Evolutionary conservation across 106 monocot species (phyloP).

Genomic region (Platanthera zijinensis): DNA sequence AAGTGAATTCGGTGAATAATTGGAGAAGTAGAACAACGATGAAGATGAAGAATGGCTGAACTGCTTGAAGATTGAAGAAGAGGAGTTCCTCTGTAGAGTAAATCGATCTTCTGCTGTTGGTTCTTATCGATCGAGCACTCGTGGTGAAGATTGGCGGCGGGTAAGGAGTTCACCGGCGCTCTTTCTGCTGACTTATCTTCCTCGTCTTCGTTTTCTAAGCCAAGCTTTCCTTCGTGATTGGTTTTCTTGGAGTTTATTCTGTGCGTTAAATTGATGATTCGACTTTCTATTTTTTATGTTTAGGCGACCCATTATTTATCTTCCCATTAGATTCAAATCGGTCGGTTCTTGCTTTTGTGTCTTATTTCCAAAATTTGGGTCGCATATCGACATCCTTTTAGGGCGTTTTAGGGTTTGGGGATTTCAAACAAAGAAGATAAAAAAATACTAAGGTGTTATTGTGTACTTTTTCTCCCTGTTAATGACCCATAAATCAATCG

Average conservation of each 20-base stretch:
- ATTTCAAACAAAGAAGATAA: neutral
- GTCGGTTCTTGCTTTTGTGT: neutral
- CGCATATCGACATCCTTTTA: neutral
- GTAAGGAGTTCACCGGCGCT: neutral
- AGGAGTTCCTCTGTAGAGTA: neutral
- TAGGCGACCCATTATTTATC: neutral
- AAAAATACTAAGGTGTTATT: neutral
- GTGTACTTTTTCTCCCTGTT: neutral
- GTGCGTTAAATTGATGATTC: neutral
- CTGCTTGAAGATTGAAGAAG: neutral
- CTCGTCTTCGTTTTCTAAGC: neutral
- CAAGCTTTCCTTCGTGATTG: neutral
- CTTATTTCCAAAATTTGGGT: neutral
- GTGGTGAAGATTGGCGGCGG: neutral
- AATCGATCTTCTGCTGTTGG: neutral
- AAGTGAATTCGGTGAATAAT: too few species aligned
- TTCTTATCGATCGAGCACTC: neutral
- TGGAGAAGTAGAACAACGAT: too few species aligned
- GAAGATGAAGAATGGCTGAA: too few species aligned
- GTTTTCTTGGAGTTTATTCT: neutral
- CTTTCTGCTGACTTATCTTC: neutral
- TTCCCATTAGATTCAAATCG: neutral
- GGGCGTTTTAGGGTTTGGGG: neutral
- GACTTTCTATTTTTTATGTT: neutral
- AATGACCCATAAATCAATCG: neutral